phyloP scores from a whole-genome alignment of 2,329 filamentous ascomycete genomes.

The Periconia macrospinosa region DNA sequence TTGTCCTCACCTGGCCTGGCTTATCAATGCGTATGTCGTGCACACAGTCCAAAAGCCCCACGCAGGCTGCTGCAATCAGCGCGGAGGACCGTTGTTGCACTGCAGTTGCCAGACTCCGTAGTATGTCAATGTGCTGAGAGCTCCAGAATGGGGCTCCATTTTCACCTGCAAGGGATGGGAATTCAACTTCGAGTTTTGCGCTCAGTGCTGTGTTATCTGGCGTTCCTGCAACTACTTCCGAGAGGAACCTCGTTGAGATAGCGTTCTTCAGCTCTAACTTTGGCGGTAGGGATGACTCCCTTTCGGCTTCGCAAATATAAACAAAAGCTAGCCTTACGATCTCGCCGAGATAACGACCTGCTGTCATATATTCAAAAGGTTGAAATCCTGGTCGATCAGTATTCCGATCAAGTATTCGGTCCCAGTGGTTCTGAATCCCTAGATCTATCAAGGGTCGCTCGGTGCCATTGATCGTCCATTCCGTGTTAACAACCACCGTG shows the following conservation, averaged over 20 bases:
- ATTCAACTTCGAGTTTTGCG: conserved; percentile 52
- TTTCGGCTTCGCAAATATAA: conserved; percentile 54
- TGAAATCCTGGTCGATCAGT: conserved; percentile 76
- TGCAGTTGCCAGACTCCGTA: conserved; percentile 69
- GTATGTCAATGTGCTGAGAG: conserved; percentile 57
- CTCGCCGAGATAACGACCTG: conserved; percentile 76
- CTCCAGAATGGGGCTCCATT: conserved; percentile 57
- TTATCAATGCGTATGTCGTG: conserved; percentile 60
- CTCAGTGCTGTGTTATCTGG: conserved; percentile 34
- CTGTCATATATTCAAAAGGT: conserved; percentile 82
- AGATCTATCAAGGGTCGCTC: conserved; percentile 66
- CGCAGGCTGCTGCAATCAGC: conserved; percentile 71
- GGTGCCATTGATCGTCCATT: conserved; percentile 80
- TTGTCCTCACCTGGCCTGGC: conserved; percentile 12
- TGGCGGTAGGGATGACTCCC: conserved; percentile 53
- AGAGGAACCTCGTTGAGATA: conserved; percentile 72
- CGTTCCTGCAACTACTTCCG: conserved; percentile 62
- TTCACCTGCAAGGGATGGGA: conserved; percentile 51
- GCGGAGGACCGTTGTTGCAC: conserved; percentile 74
- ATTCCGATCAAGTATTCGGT: conserved; percentile 65
- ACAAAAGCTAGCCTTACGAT: conserved; percentile 71
- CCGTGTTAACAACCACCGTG: conserved; percentile 79
- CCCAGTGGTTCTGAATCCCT: conserved; percentile 70
- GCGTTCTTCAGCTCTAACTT: conserved; percentile 62
- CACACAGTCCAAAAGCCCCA: conserved; percentile 70